These are phyloP conservation scores for Periconia sp. DNA, from an alignment of 2,329 filamentous ascomycete species.

Conservation along the genomic window DNA sequence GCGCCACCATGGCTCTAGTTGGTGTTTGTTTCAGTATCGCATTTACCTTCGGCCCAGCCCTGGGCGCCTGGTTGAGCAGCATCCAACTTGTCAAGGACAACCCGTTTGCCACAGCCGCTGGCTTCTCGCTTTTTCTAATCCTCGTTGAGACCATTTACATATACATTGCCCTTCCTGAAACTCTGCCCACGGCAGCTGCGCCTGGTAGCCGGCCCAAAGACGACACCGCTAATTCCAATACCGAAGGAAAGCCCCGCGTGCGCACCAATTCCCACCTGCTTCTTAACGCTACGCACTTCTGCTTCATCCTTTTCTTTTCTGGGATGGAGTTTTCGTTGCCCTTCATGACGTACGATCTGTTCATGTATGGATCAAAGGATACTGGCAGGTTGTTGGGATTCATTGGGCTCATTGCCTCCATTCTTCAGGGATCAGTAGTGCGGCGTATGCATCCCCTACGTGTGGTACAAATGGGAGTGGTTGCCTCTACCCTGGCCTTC, in stretches of 20 bases:
- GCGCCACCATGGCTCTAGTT: constrained; percentile 93
- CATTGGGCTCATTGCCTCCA: constrained; percentile 84
- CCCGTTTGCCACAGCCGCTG: constrained; percentile 90
- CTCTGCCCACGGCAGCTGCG: constrained; percentile 59
- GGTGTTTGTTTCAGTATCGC: constrained; percentile 96
- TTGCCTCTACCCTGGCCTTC: constrained; percentile 78
- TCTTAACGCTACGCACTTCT: constrained; percentile 82
- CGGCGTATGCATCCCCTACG: constrained; percentile 78
- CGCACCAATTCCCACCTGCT: constrained; percentile 81
- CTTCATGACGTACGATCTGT: constrained; percentile 96
- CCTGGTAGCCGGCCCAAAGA: constrained; percentile 17
- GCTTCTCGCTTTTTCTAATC: constrained; percentile 82
- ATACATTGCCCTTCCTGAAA: constrained; percentile 84
- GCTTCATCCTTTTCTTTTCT: constrained; percentile 94
- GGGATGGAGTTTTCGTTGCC: constrained; percentile 97
- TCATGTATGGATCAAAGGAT: constrained; percentile 74
- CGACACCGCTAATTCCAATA: constrained; percentile 21
- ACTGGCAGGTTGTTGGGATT: constrained; percentile 87
- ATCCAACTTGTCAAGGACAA: constrained; percentile 80
- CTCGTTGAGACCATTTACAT: constrained; percentile 86
- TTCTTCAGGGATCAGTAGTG: constrained; percentile 93
- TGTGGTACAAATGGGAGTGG: constrained; percentile 77
- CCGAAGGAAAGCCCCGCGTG: constrained; percentile 21
- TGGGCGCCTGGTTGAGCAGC: constrained; percentile 82
- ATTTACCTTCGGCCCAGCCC: constrained; percentile 92